Evolutionary conservation across 305 asterid genomes (phyloP), one percentile per base, ranked within the genome.

Genomic region (Solanum aculeatissimum): DNA sequence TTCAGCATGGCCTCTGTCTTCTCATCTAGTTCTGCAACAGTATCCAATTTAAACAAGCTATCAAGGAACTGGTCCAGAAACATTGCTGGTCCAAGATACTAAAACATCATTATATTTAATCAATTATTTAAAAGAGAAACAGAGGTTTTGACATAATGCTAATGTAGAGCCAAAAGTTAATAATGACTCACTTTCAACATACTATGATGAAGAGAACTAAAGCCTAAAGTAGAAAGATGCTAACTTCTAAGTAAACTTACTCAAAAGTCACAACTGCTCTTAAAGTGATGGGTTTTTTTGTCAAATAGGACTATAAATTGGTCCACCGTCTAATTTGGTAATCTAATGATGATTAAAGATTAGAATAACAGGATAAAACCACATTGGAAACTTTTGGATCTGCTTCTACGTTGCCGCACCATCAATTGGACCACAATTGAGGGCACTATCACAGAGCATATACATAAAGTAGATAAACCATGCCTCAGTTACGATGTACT

Each of bases 1-100:
- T 92, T 92, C 85, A 95, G 92, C 95, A 97, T 93, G 65, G 88
- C 85, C 40, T 88, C 91, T 1, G 97, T 92, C 88, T 94, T 97
- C 77, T 91, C 92, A 62, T 97, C 97, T 16, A 97, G 92, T 78
- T 93, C 99, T 97, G 90, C 83, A 83, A 70, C 40, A 62, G 54
- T 45, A 62, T 55, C 66, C 74, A 13, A 75, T 12, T 53, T 29
- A 70, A 55, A 51, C 9, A 42, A 19, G 1, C 7, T 27, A 55
- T 40, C 1, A 27, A 49, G 1, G 2, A 75, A 27, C 45, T 27
- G 82, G 19, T 77, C 19, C 82, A 51, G 47, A 77, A 32, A 77
- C 63, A 16, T 49, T 1, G 49, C 29, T 21, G 38, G 23, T 13
- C 47, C 16, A 68, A 58, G 29, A 14, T 45, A 43, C 35, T 7